Evolutionary conservation across 306 rosid genomes (phyloP).

Genomic region (Lathyrus tuberosus): DNA sequence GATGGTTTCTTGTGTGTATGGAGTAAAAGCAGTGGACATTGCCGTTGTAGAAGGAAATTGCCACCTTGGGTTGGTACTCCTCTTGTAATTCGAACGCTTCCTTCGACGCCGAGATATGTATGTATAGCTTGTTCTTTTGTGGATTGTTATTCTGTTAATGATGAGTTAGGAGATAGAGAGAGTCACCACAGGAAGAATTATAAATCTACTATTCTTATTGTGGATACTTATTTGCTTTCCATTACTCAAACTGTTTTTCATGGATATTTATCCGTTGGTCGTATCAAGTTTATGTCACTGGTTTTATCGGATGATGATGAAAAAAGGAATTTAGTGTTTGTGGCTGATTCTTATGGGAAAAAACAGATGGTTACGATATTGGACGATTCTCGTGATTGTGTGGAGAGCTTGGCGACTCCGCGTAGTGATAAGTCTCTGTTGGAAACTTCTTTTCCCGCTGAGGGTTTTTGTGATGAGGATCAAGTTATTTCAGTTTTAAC

Average conservation of each 20-base stretch:
- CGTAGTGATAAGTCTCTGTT: conserved; percentile 44
- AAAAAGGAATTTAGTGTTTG: conserved; percentile 60
- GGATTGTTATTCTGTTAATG: conserved; percentile 52
- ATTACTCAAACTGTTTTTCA: conserved; percentile 80
- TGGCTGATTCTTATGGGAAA: conserved; percentile 78
- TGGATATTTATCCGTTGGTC: conserved; percentile 77
- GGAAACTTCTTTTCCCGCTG: conserved; percentile 55
- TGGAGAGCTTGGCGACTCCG: conserved; percentile 49
- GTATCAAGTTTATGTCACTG: conserved; percentile 72
- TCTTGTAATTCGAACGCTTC: conserved; percentile 62
- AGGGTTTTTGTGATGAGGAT: conserved; percentile 53
- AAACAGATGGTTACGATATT: conserved; percentile 59
- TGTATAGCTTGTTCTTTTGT: conserved; percentile 80
- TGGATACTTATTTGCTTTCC: conserved; percentile 75
- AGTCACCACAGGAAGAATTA: conserved; percentile 58
- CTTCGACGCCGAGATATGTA: conserved; percentile 73
- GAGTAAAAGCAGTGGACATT: conserved; percentile 90
- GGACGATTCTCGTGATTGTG: conserved; percentile 48
- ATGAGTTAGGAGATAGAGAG: conserved; percentile 57
- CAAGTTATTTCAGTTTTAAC: conserved; percentile 57
- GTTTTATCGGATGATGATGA: conserved; percentile 57
- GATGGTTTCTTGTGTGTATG: conserved; percentile 95
- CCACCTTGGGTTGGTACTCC: conserved; percentile 98
- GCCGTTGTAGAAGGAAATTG: conserved; percentile 81
- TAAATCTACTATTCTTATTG: conserved; percentile 71